Evolutionary conservation across 192 early-diverging fungal species (phyloP), one percentile per base, ranked within the genome.

Genomic region (Coemansia sp.): DNA sequence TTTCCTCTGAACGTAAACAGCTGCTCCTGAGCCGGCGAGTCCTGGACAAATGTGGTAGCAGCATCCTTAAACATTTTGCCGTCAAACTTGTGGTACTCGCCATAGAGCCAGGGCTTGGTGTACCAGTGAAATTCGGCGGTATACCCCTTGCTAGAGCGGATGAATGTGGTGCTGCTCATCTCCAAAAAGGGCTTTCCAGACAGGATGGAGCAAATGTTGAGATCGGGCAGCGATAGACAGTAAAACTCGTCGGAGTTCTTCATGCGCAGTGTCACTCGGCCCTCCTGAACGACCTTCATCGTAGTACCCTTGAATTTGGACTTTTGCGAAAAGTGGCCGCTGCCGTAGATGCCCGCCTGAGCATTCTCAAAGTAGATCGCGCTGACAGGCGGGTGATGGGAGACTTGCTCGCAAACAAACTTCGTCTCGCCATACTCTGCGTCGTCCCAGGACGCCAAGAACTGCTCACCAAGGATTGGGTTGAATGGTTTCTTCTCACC

Each of bases 401-500:
- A 87, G 15, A 89, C 90, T 61, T 91, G 90, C 68, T 90, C 88
- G 61, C 87, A 89, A 13, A 85, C 66, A 68, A 91, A 78, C 49
- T 55, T 64, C 13, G 89, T 89, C 20, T 80, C 72, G 47, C 77
- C 78, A 49, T 68, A 75, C 59, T 84, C 76, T 10, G 72, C 52
- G 52, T 88, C 86, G 22, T 86, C 69, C 90, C 89, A 90, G 24
- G 76, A 65, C n/a, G 84, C 86, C 38, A 82, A 43, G 61, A 90
- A 87, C 68, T 87, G 86, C 68, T 91, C 90, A 59, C 90, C 90
- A n/a, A 88, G 75, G 35, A 89, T 85, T 10, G 83, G 87, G 63
- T 88, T 87, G 68, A 89, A 92, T 10, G 92, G 92, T 65, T 88
- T 90, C 69, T 92, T 92, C 65, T 94, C 92, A 53, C 80, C 80